Evolutionary conservation across 176 grass and related monocot genomes (phyloP).

Genomic region (Paspalum vaginatum): DNA sequence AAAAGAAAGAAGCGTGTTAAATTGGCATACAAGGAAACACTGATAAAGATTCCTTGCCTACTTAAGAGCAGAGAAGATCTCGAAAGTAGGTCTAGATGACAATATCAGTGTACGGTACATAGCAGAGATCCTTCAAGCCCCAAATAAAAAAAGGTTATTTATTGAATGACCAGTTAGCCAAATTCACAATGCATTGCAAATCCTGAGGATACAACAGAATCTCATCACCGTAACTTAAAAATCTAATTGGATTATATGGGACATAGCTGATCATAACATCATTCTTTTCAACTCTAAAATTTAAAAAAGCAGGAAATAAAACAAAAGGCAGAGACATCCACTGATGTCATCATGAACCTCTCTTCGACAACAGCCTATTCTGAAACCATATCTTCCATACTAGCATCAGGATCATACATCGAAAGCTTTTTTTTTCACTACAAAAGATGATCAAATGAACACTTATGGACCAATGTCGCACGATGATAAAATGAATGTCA

Average conservation of each 20-base stretch:
- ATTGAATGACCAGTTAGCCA: conserved; percentile 9
- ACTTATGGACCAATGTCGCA: not conserved
- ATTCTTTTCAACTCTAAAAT: not conserved
- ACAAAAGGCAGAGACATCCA: not conserved
- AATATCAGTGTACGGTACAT: conserved; percentile 11
- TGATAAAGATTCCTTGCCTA: conserved; percentile 12
- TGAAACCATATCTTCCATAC: not conserved
- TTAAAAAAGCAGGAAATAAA: not conserved
- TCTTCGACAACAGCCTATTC: not conserved
- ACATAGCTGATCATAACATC: not conserved
- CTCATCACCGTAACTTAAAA: not conserved
- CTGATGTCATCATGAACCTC: not conserved
- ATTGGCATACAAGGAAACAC: conserved; percentile 34
- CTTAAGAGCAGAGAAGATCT: not conserved
- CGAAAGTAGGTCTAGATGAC: conserved; percentile 35
- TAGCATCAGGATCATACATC: not conserved
- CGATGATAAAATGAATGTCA: not conserved
- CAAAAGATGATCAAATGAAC: not conserved
- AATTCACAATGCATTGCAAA: not conserved
- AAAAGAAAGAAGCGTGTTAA: conserved; percentile 42
- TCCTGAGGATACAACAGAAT: not conserved
- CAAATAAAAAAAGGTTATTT: not conserved
- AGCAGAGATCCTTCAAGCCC: conserved; percentile 18
- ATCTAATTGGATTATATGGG: not conserved
- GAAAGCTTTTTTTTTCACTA: conserved; percentile 13